Evolutionary conservation across 768 basidiomycete genomes (phyloP), one percentile per base, ranked within the genome.

Genomic region (Hygrocybe coccinea): DNA sequence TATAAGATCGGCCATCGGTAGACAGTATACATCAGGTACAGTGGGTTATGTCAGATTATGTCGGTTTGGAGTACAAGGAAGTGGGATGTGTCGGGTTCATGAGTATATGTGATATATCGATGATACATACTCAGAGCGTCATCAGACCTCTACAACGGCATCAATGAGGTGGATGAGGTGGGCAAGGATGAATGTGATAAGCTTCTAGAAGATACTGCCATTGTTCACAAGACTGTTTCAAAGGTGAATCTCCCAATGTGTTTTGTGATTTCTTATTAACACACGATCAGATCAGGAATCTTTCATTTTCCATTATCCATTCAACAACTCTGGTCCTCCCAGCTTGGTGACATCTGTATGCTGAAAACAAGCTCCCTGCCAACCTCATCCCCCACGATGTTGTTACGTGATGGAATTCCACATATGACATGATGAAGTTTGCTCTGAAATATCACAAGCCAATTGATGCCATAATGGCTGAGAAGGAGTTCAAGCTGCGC

Each of bases 341-440:
- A 0, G 43, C 49, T 11, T 75, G 73, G 71, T 39, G 60, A 1
- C 15, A 46, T 5, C 19, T 50, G 0, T n/a, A n/a, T 56, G 68
- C 11, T 21, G 21, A 11, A 35, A 57, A 1, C 51, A 74, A 69
- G 0, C 58, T 65, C 2, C 29, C 29, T 29, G 29, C 29, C 29
- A 29, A 29, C 29, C 29, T 29, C 29, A 29, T 8, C 29, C 29
- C 29, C 29, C 29, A 8, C 29, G 29, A 29, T 29, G 29, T 29
- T 8, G 8, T 29, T 29, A 29, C 29, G 8, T 29, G 29, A 29
- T 75, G 71, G 72, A 73, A 72, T 48, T 74, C 67, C 0, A 67
- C 65, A 1, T 72, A 59, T 44, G 59, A 71, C 46, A 72, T 75
- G 71, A 52, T 71, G 0, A 12, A 58, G 1, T 62, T 65, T 45